Percentiles rank a stretch among this genome's conserved stretches.
Conservation (phyloP, 2,329 filamentous ascomycete species). For the Colletotrichum truncatum region DNA sequence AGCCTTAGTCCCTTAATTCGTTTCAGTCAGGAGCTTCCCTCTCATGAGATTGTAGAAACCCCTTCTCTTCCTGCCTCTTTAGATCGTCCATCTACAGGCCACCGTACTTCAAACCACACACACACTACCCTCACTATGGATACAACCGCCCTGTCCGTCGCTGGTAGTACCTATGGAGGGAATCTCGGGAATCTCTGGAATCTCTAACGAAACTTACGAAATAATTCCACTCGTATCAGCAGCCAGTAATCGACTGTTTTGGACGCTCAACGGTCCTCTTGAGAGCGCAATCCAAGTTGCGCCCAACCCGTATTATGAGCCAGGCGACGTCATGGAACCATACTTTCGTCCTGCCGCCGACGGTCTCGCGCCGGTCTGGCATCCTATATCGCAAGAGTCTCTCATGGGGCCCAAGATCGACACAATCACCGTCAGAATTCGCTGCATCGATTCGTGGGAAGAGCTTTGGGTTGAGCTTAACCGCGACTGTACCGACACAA, state of each 20-base stretch:
- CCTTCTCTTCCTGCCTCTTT: too few relatives aligned
- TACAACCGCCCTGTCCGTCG: neutral
- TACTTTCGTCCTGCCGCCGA: conserved; percentile 9
- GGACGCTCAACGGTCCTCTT: conserved; percentile 11
- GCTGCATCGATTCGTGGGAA: neutral
- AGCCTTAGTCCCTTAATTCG: too few relatives aligned
- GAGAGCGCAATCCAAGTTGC: conserved; percentile 26
- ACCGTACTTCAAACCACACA: too few relatives aligned
- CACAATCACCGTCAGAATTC: neutral
- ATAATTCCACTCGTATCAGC: neutral
- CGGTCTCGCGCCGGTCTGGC: conserved; percentile 6
- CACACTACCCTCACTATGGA: neutral
- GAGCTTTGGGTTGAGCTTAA: neutral
- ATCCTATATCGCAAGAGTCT: conserved; percentile 29
- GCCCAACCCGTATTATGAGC: conserved; percentile 9
- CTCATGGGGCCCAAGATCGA: conserved; percentile 7
- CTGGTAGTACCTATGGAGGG: neutral
- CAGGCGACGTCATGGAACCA: conserved; percentile 15
- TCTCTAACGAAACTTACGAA: neutral
- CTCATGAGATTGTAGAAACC: too few relatives aligned
- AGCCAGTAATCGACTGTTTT: neutral
- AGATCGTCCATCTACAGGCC: too few relatives aligned
- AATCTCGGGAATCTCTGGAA: neutral
- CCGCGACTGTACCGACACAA: neutral
- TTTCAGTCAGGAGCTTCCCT: too few relatives aligned